Evolutionary conservation across 495 filamentous ascomycete genomes (phyloP).

Genomic region (Schizothecium vesticola): DNA sequence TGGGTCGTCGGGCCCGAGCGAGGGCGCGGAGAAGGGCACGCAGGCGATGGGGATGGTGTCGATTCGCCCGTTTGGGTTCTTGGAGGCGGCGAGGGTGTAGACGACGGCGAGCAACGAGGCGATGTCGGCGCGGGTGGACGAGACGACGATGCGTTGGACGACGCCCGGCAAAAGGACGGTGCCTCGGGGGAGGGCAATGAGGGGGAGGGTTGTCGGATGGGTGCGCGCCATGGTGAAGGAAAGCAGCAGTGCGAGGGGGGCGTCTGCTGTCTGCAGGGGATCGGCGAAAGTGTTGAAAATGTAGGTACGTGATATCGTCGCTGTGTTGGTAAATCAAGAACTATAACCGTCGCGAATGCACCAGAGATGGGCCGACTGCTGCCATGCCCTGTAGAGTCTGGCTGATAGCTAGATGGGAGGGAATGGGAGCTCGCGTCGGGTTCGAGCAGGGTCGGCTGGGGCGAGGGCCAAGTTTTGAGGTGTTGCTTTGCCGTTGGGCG

Average conservation of each 20-base stretch:
- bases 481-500: not conserved
- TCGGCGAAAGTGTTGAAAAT: not conserved
- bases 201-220: constrained; percentile 50
- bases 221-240: constrained; percentile 18
- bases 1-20: constrained; percentile 64
- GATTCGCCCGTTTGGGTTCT: constrained; percentile 55
- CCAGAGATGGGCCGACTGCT: not conserved
- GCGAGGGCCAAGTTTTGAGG: not conserved
- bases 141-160: constrained; percentile 67
- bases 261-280: not conserved
- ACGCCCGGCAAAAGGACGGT: constrained; percentile 76
- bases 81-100: constrained; percentile 59
- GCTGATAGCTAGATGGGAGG: not conserved
- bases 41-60: constrained; percentile 71
- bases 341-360: constrained; percentile 3
- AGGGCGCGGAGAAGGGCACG: constrained; percentile 68
- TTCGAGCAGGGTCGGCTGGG: constrained; percentile 6
- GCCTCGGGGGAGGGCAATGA: constrained; percentile 70
- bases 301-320: too few species aligned
- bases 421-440: not conserved
- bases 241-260: not conserved
- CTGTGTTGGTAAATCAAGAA: too few species aligned
- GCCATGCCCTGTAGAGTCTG: not conserved
- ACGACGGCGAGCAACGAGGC: constrained; percentile 73
- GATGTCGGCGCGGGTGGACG: constrained; percentile 71